These are phyloP conservation scores for Musa acuminata DNA, from an alignment of 176 grass and related monocot genomes.

Conservation along the genomic window DNA sequence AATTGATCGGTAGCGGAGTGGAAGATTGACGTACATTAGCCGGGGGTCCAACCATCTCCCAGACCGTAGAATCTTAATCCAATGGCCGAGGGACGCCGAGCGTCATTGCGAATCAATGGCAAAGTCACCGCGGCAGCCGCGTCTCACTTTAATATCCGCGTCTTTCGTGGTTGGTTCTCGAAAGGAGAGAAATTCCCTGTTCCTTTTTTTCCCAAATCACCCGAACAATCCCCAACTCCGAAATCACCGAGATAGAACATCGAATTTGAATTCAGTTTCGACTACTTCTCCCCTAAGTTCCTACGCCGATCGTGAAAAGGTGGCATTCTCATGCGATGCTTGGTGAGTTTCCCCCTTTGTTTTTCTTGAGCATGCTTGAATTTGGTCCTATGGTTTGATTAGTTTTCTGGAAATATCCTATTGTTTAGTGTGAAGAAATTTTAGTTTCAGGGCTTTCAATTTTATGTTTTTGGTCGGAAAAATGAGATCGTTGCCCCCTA, in stretches of 20 bases:
- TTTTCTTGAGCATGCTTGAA: neutral
- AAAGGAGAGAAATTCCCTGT: neutral
- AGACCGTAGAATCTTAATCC: neutral
- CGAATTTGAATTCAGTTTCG: neutral
- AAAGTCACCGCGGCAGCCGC: neutral
- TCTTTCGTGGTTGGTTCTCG: neutral
- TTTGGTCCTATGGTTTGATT: neutral
- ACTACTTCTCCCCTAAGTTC: neutral
- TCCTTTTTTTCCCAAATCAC: neutral
- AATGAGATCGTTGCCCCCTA: neutral
- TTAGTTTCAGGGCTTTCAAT: neutral
- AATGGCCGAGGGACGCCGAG: neutral
- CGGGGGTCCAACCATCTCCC: neutral
- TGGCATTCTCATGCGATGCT: neutral
- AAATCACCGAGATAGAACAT: neutral
- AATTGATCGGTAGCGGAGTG: too few species aligned
- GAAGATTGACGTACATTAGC: too few species aligned
- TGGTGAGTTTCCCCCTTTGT: neutral
- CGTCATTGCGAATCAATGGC: neutral
- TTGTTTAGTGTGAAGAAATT: neutral
- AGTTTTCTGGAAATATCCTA: neutral
- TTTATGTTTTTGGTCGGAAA: neutral
- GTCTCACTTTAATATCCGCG: neutral
- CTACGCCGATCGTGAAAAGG: neutral
- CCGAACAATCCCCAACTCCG: neutral